A percentile compares a stretch with the other conserved stretches of the same genome.
phyloP scores from a whole-genome alignment of 257 asterid genomes.

The Solanum gracilifrons region DNA sequence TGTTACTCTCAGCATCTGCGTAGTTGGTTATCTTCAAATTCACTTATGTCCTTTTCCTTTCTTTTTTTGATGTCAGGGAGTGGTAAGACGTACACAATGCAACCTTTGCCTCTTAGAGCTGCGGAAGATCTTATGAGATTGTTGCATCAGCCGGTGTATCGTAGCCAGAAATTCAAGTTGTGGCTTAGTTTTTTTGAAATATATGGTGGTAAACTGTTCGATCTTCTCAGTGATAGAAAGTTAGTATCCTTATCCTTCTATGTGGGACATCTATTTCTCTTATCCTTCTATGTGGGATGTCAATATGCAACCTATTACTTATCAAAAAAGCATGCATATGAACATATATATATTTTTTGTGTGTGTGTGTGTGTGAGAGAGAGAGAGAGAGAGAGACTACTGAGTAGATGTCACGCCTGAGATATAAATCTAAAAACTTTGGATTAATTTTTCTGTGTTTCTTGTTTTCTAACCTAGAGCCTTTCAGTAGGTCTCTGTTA shows the following conservation, averaged over 20 bases:
- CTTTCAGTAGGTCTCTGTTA: neutral
- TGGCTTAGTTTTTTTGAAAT: conserved; percentile 99
- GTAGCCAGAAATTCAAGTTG: conserved; percentile 83
- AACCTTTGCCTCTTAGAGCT: conserved; percentile 96
- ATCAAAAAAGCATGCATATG: neutral
- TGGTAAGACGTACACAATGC: conserved; percentile 97
- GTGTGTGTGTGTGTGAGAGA: neutral
- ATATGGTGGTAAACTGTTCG: conserved; percentile 14
- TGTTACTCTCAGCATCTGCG: neutral
- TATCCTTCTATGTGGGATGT: neutral
- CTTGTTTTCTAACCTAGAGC: neutral
- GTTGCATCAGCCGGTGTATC: conserved; percentile 83
- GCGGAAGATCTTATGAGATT: conserved; percentile 82
- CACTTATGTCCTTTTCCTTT: neutral
- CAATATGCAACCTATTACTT: neutral
- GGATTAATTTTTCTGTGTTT: neutral
- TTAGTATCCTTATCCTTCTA: conserved; percentile 22
- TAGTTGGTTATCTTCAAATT: neutral
- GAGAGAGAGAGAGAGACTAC: neutral
- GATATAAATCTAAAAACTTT: neutral
- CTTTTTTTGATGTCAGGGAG: conserved; percentile 45
- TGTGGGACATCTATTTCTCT: conserved; percentile 6
- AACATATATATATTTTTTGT: neutral
- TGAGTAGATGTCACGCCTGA: neutral
- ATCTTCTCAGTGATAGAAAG: conserved; percentile 96